Conservation (phyloP, 805 yeast genomes). For the Myxozyma vanderwaltii region DNA sequence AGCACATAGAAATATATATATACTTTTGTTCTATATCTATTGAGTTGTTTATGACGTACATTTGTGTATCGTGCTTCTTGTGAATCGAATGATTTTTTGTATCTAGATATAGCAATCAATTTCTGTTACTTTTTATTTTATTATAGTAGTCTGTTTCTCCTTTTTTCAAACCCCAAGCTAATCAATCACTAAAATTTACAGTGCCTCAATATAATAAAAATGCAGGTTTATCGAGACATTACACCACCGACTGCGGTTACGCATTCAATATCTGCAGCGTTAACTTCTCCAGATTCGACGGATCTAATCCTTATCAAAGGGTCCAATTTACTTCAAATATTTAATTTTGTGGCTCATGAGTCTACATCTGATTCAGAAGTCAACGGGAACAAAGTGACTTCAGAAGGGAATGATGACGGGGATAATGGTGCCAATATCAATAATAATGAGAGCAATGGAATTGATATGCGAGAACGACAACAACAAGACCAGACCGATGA, state of each 20-base stretch:
- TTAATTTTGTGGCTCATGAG: conserved; percentile 45
- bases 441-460: not conserved
- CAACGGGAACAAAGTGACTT: not conserved
- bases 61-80: too few relatives aligned
- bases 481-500: conserved; percentile 26
- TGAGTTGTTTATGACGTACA: too few relatives aligned
- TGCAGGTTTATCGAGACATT: conserved; percentile 81
- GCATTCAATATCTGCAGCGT: conserved; percentile 50
- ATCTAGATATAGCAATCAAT: not conserved
- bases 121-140: not conserved
- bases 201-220: conserved; percentile 39
- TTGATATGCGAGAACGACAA: not conserved
- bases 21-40: too few relatives aligned
- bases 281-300: conserved; percentile 35
- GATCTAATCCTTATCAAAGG: conserved; percentile 73
- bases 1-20: too few relatives aligned
- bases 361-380: conserved; percentile 32
- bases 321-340: conserved; percentile 62
- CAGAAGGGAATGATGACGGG: conserved; percentile 32
- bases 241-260: conserved; percentile 74
- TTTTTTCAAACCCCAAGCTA: not conserved
- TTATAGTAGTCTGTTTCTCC: not conserved
- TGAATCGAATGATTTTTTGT: not conserved
- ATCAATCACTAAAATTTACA: not conserved
- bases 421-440: not conserved